Conservation (phyloP, 1,139 yeast species). For the Debaryomycetaceae sp. region DNA sequence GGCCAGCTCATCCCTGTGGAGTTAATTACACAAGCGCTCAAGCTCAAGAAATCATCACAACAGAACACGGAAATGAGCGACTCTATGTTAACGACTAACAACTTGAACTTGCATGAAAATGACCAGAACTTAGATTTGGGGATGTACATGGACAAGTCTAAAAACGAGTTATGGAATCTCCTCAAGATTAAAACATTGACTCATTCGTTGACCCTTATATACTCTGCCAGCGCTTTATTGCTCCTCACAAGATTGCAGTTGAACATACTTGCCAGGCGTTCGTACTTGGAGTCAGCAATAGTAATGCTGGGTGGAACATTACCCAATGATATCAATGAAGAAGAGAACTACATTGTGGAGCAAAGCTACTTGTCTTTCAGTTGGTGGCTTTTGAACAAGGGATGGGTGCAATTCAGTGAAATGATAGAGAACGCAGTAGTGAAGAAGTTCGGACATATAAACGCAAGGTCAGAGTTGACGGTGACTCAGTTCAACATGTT, state of each 20-base stretch:
- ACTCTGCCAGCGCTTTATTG: constrained; percentile 65
- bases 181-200: constrained; percentile 74
- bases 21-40: constrained; percentile 65
- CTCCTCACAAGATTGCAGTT: constrained; percentile 80
- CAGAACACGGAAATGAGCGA: constrained; percentile 20
- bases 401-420: constrained; percentile 63
- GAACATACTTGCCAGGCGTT: constrained; percentile 82
- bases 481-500: constrained; percentile 51
- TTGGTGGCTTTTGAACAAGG: constrained; percentile 93
- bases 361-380: constrained; percentile 83
- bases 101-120: constrained; percentile 33
- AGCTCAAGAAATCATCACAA: constrained; percentile 46
- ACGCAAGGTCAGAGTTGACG: constrained; percentile 70
- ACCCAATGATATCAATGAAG: constrained; percentile 11
- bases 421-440: constrained; percentile 57
- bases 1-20: constrained; percentile 68
- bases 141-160: constrained; percentile 43
- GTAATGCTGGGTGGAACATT: constrained; percentile 51
- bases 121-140: constrained; percentile 25
- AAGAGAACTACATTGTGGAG: constrained; percentile 54
- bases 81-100: constrained; percentile 37
- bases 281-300: constrained; percentile 77
- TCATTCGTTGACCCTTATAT: constrained; percentile 67
- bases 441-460: constrained; percentile 57
- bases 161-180: constrained; percentile 82